These are phyloP conservation scores for Chrysanthemum seticuspe DNA, from an alignment of 129 eudicot species.

Conservation along the genomic window DNA sequence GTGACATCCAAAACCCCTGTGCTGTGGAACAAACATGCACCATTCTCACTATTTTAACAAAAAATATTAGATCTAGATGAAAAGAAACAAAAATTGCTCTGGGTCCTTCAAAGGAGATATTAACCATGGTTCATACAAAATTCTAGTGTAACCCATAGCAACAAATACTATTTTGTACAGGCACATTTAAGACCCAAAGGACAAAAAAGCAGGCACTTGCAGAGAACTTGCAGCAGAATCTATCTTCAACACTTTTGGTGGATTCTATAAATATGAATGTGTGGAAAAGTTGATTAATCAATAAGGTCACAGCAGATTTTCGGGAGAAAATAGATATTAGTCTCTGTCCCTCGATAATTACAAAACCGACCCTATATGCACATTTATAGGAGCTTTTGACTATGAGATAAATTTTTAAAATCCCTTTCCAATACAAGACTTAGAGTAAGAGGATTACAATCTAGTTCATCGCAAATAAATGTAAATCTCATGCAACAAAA, in stretches of 20 bases:
- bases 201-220: no score
- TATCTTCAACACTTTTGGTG: no score
- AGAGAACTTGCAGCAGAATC: no score
- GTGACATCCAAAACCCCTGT: not conserved
- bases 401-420: slow-evolving; percentile 11
- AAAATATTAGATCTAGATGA: no score
- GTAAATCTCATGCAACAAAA: slow-evolving; percentile 6
- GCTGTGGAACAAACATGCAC: not conserved
- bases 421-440: slow-evolving; percentile 1
- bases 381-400: not conserved
- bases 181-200: no score
- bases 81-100: not conserved
- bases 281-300: not conserved
- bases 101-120: not conserved
- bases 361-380: slow-evolving; percentile 9
- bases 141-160: not conserved
- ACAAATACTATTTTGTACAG: no score
- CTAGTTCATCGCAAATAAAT: slow-evolving; percentile 1
- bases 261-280: not conserved
- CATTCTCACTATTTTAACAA: not conserved
- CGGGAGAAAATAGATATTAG: not conserved
- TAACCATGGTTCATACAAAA: not conserved
- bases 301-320: not conserved
- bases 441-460: slow-evolving; percentile 3
- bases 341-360: not conserved